Evolutionary conservation across 305 asterid genomes (phyloP), one percentile per base, ranked within the genome.

Genomic region (Rubia peregrina): DNA sequence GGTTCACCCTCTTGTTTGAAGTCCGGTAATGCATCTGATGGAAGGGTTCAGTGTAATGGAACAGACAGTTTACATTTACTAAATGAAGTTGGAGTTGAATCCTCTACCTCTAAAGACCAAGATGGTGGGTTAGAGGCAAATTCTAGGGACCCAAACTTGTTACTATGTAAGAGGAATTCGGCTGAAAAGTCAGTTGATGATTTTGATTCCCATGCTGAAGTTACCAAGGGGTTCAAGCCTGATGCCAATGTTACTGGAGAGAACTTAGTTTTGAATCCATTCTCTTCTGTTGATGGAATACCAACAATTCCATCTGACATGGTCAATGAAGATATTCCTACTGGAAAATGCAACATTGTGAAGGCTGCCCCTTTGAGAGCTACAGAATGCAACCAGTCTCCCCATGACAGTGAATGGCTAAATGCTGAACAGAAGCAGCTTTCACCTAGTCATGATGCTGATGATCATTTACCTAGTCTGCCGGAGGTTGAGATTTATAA

Each of bases 161-260:
- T 75, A 63, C 81, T 68, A 16, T 65, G 69, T 70, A 49, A 78
- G 80, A 69, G 80, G 59, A 61, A 64, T 72, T 46, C 77, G 57
- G 33, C 70, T 41, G 79, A 74, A 68, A 56, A 56, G 75, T 74
- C 22, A 38, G 84, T 69, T n/a, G 41, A 21, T 22, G 3, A 22
- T 44, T 19, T 30, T 46, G 71, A 24, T 24, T 2, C 62, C 43
- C 60, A 46, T 73, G 60, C 74, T 51, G 75, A 77, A 82, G 67
- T 82, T 48, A 67, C 74, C 73, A 80, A 85, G 80, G 87, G 85
- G 81, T 55, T 69, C 71, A 88, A 86, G 83, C 80, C 75, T 76
- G 78, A 40, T 69, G 38, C 33, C 43, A 65, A 51, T 75, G 68
- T 30, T 71, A 7, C 53, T 36, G 64, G 19, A 33, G 56, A 57